A percentile compares a stretch with the other conserved stretches of the same genome.
Conservation (phyloP, 257 asterid genomes). For the Nicotiana sylvestris region DNA sequence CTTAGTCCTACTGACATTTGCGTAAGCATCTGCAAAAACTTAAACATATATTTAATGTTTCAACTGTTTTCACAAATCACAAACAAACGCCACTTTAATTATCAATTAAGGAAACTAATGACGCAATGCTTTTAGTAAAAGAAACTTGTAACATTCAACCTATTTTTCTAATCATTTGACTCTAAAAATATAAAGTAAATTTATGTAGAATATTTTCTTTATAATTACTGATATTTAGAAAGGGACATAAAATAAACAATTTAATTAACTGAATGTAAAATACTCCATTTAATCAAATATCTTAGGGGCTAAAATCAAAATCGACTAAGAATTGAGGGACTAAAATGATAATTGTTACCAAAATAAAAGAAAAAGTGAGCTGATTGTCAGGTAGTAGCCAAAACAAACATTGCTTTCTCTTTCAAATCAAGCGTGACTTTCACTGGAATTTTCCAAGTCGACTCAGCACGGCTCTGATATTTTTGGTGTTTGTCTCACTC, state of each 20-base stretch:
- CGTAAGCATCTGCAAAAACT: not conserved
- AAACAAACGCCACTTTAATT: not conserved
- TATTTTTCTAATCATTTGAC: not conserved
- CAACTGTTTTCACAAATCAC: not conserved
- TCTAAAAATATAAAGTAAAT: too few relatives aligned
- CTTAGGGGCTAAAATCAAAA: not conserved
- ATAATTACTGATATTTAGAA: not conserved
- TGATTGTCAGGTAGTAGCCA: conserved; percentile 3
- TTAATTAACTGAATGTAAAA: not conserved
- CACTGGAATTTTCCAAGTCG: not conserved
- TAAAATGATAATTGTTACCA: not conserved
- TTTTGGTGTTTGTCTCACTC: not conserved
- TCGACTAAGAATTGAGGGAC: not conserved
- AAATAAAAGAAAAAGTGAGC: not conserved
- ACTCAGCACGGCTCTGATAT: conserved; percentile 6
- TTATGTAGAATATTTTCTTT: too few relatives aligned
- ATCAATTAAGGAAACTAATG: not conserved
- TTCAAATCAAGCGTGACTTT: not conserved
- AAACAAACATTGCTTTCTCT: conserved; percentile 2
- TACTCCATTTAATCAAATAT: not conserved
- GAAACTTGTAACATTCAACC: too few relatives aligned
- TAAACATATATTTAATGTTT: not conserved
- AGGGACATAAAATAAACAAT: not conserved
- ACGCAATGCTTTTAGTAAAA: too few relatives aligned
- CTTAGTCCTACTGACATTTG: not conserved